Evolutionary conservation across 2,329 filamentous ascomycete genomes (phyloP).

Genomic region (Scedosporium dehoogii): DNA sequence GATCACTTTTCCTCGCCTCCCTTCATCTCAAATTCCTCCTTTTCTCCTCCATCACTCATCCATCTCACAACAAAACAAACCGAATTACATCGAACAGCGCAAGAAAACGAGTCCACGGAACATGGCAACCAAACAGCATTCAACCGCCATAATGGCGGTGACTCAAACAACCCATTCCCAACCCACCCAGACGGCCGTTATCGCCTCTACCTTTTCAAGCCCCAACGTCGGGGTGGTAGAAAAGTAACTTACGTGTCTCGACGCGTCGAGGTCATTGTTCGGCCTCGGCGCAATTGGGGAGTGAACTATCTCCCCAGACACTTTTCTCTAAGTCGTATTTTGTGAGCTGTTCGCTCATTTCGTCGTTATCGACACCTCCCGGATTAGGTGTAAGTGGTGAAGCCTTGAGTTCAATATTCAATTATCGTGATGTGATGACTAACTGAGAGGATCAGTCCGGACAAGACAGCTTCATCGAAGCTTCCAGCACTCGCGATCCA

Average conservation of each 20-base stretch:
- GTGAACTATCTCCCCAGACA: conserved; percentile 16
- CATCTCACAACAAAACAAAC: neutral
- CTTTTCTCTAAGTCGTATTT: conserved; percentile 4
- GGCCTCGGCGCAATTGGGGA: conserved; percentile 6
- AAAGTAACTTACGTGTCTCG: conserved; percentile 23
- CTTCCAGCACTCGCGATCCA: neutral
- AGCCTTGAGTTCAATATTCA: neutral
- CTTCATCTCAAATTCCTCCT: neutral
- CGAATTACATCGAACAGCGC: neutral
- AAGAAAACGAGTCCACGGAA: neutral
- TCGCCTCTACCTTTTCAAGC: conserved; percentile 25
- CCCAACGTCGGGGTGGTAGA: conserved; percentile 41
- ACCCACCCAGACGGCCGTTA: neutral
- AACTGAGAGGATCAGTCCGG: neutral
- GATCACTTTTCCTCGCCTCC: conserved; percentile 1
- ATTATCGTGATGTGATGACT: neutral
- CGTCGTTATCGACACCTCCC: neutral
- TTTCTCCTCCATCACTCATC: neutral
- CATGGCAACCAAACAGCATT: neutral
- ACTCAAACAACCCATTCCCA: neutral
- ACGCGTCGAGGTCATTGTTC: conserved; percentile 10
- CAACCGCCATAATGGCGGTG: conserved; percentile 4
- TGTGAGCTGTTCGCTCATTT: conserved; percentile 1
- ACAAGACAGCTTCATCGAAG: conserved; percentile 1
- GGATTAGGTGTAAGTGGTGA: neutral